A percentile compares a stretch with the other conserved stretches of the same genome.
phyloP scores from a whole-genome alignment of 1,284 basidiomycete genomes.

The Melampsora occidentalis region DNA sequence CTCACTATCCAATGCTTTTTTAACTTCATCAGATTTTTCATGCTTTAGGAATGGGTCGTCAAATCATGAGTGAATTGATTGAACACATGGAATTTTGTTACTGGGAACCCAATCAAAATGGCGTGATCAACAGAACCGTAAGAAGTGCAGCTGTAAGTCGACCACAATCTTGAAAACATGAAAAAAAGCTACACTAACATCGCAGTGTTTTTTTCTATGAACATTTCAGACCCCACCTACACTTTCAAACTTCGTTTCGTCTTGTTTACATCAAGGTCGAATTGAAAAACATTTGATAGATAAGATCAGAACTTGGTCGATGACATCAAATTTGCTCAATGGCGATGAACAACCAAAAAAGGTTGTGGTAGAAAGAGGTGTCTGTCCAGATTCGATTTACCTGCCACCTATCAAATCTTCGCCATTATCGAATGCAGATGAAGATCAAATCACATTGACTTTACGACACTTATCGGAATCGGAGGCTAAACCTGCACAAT shows the following conservation, averaged over 20 bases:
- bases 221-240: conserved; percentile 32
- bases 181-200: too few relatives aligned
- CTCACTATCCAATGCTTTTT: too few relatives aligned
- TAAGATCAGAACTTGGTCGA: conserved; percentile 41
- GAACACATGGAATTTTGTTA: conserved; percentile 30
- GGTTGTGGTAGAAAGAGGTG: conserved; percentile 26
- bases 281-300: conserved; percentile 41
- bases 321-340: not conserved
- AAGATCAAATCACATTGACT: conserved; percentile 45
- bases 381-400: conserved; percentile 36
- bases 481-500: conserved; percentile 49
- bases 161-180: not conserved
- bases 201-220: too few relatives aligned
- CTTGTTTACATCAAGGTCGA: conserved; percentile 40
- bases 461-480: conserved; percentile 50
- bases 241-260: conserved; percentile 27
- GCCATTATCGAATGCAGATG: conserved; percentile 17
- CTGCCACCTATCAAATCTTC: conserved; percentile 21
- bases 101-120: conserved; percentile 31
- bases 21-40: conserved; percentile 22
- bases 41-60: conserved; percentile 35
- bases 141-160: conserved; percentile 33
- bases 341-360: too few relatives aligned
- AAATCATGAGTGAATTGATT: conserved; percentile 23
- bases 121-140: conserved; percentile 27